Percentiles rank a stretch among this genome's conserved stretches.
phyloP scores from a whole-genome alignment of 2,329 filamentous ascomycete genomes.

The Aspergillus awamori region DNA sequence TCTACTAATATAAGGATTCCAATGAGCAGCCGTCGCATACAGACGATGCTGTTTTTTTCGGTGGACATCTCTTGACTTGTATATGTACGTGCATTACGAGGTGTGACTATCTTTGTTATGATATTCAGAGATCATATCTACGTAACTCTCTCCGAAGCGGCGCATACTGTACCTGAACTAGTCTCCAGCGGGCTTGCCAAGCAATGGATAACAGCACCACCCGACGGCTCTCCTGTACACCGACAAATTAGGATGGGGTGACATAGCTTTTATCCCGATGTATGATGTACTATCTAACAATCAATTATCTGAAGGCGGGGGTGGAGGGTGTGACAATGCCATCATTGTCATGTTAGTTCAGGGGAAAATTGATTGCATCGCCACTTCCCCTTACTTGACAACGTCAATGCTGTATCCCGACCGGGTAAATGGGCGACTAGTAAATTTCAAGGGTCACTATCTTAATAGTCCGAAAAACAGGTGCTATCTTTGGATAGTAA shows the following conservation, averaged over 20 bases:
- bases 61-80: no score
- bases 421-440: background rate
- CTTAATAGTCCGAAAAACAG: background rate
- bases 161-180: slow-evolving; percentile 3
- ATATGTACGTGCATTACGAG: background rate
- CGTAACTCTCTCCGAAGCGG: background rate
- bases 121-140: background rate
- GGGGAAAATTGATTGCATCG: background rate
- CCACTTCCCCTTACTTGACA: background rate
- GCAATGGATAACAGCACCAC: background rate
- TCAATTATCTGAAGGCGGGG: background rate
- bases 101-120: background rate
- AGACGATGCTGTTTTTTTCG: background rate
- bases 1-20: no score
- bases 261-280: no score
- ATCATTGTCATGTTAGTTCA: background rate
- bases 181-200: slow-evolving; percentile 1
- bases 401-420: background rate
- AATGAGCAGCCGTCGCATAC: no score
- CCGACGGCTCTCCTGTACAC: background rate
- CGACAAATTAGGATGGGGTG: background rate
- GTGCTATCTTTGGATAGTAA: background rate
- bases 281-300: background rate
- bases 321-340: background rate
- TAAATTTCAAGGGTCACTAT: background rate